A percentile compares a stretch with the other conserved stretches of the same genome.
Conservation (phyloP, 2,329 filamentous ascomycete species). For the Grosmannia clavigera region DNA sequence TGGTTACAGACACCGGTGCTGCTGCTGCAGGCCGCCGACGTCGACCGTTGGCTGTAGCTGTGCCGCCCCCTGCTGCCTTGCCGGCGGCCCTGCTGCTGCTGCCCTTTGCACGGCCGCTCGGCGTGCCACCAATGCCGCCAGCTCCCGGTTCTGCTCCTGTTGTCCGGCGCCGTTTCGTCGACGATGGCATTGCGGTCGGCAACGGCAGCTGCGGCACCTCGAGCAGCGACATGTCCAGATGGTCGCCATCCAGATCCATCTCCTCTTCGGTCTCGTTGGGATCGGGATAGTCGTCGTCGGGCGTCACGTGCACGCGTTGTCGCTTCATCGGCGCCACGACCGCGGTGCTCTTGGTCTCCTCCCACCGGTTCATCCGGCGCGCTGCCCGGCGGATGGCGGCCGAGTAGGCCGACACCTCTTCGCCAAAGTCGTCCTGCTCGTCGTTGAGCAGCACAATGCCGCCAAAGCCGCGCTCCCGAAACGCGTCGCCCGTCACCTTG, state of each 20-base stretch:
- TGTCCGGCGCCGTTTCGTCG: conserved; percentile 8
- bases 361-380: conserved; percentile 61
- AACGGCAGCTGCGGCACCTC: background rate
- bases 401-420: conserved; percentile 56
- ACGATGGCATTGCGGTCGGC: background rate
- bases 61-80: background rate
- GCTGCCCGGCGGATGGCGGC: conserved; percentile 51
- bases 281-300: conserved; percentile 17
- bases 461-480: conserved; percentile 46
- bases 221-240: conserved; percentile 12
- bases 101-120: background rate
- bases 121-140: background rate
- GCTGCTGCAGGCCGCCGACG: background rate
- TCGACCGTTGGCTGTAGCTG: background rate
- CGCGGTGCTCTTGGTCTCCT: conserved; percentile 31
- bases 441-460: conserved; percentile 48
- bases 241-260: conserved; percentile 10
- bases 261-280: conserved; percentile 22
- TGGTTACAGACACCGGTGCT: background rate
- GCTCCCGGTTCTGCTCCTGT: conserved; percentile 3
- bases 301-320: conserved; percentile 13
- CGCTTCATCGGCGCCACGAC: conserved; percentile 36
- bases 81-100: background rate
- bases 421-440: conserved; percentile 64
- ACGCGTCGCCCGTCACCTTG: conserved; percentile 20